Evolutionary conservation across 179 eudicot genomes (phyloP), one percentile per base, ranked within the genome.

Genomic region (Beta corolliflora): DNA sequence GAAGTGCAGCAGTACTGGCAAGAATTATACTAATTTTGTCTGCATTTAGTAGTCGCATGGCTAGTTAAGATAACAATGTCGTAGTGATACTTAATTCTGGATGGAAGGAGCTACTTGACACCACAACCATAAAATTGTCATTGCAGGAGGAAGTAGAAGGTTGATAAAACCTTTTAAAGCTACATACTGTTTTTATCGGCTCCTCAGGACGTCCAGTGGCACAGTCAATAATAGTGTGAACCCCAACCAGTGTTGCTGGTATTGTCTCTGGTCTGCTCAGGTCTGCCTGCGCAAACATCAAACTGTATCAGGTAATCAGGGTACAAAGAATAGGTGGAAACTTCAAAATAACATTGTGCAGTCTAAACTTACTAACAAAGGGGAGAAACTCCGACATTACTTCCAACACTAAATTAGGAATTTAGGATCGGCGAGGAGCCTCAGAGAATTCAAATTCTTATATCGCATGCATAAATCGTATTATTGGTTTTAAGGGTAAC

Each of bases 151-250:
- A n/a, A 25, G 19, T n/a, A 55, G 6, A 53, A 19, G 64, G n/a
- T 44, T 9, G 46, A 31, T 4, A 44, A 46, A 36, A 56, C 21
- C 21, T 9, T 3, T 60, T 50, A 50, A 58, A 59, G 18, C n/a
- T 29, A 74, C 90, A 82, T 86, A 94, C 99, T 85, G 92, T 97
- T 91, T 89, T 97, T 64, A 97, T 97, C 74, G 99, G 99, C 79
- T 97, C 99, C 86, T 97, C 99, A 9, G 99, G 99, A 50, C 99
- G 97, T 79, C 99, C 99, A 48, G 98, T 97, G 77, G 99, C 99
- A 76, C 99, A 97, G 77, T 97, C 98, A 77, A 97, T 93, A 71
- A 97, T 85, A 2, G 99, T 97, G 79, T 97, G 99, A 66, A 97
- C 72, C 59, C 99, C 99, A 68, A 97, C 94, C 84, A 97, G 83